Evolutionary conservation across 306 rosid genomes (phyloP), one percentile per base, ranked within the genome.

Genomic region (Bauhinia variegata): DNA sequence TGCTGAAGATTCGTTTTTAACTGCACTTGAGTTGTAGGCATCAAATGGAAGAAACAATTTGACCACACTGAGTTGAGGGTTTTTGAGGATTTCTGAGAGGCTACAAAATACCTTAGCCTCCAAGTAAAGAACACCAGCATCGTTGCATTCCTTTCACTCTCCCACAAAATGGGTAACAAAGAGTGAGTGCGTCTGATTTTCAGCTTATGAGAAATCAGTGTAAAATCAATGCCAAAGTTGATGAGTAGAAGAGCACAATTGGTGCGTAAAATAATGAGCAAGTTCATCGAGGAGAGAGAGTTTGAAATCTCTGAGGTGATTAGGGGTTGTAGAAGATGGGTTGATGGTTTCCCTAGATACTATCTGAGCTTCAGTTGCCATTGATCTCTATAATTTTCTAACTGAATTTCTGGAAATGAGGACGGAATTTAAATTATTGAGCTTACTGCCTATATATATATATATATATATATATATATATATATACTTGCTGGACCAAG

Each of bases 11-110:
- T 53, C 28, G 0, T 18, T n/a, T 0, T 7, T 14, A 1, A 10
- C 33, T 5, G 1, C 42, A 18, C 12, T 3, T 2, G 54, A 13
- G 7, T 41, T 16, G 44, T 58, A 77, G 1, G 70, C 48, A 31
- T 71, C 54, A 5, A 37, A 59, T 43, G 77, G 75, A 0, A 78
- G 47, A 16, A 73, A 60, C 5, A 10, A 28, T 8, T 7, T 53
- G 1, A 75, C 5, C 2, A 32, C 18, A 14, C 39, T 32, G 32
- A 30, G 12, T 0, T 28, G n/a, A 8, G 54, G 75, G 15, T 7
- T 11, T 5, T 52, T 14, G 0, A 72, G 55, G 11, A 78, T n/a
- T 13, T 53, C 14, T 1, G 71, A 52, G 17, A 78, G 75, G 1
- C 10, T 18, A 0, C 11, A 11, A 13, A 53, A 10, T 28, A 44